Evolutionary conservation across 2,329 filamentous ascomycete species (phyloP).

Genomic region (Cadophora gregata): DNA sequence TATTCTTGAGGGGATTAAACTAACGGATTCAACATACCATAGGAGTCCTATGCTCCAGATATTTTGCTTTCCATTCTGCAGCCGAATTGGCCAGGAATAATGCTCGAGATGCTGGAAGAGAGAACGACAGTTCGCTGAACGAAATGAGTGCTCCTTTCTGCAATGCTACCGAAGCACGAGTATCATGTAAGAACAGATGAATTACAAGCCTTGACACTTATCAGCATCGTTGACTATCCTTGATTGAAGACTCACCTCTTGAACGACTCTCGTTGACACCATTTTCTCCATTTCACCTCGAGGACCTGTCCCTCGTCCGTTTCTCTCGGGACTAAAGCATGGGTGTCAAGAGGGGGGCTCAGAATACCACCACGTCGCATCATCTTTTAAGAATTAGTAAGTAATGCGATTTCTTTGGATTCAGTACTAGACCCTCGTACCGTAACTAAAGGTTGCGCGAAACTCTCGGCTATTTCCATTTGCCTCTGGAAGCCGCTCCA

Average conservation of each 20-base stretch:
- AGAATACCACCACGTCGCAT: conserved; percentile 18
- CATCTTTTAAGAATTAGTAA: conserved; percentile 7
- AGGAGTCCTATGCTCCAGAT: background rate
- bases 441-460: conserved; percentile 57
- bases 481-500: conserved; percentile 65
- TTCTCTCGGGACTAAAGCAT: background rate
- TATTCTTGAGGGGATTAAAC: background rate
- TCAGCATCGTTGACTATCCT: background rate
- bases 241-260: conserved; percentile 6
- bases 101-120: conserved; percentile 8
- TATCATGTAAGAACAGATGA: conserved; percentile 16
- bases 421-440: conserved; percentile 31
- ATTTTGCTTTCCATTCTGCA: conserved; percentile 10
- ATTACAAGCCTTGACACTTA: background rate
- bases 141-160: conserved; percentile 7
- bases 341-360: background rate
- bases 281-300: conserved; percentile 13
- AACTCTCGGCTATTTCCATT: conserved; percentile 64
- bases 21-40: background rate
- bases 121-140: conserved; percentile 5
- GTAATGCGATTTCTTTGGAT: background rate
- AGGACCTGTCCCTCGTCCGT: conserved; percentile 12
- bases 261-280: conserved; percentile 16
- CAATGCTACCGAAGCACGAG: conserved; percentile 10
- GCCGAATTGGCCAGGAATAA: conserved; percentile 11